Evolutionary conservation across 148 eudicot species (phyloP).

Genomic region (Simmondsia chinensis): DNA sequence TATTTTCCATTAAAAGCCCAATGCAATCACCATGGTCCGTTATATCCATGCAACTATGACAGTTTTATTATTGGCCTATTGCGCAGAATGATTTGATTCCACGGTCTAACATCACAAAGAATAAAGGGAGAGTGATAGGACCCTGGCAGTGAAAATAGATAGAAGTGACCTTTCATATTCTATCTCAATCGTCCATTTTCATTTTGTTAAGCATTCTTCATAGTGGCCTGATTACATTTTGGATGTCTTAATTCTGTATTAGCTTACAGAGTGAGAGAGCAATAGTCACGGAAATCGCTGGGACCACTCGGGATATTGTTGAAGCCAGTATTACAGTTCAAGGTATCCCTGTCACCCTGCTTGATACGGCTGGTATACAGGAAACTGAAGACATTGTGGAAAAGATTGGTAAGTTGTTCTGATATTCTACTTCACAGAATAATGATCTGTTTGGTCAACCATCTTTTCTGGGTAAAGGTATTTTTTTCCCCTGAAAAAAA

Average conservation of each 20-base stretch:
- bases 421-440: background rate
- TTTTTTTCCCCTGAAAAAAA: no score
- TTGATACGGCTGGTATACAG: conserved; percentile 97
- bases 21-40: no score
- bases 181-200: conserved; percentile 1
- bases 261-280: conserved; percentile 99
- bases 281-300: conserved; percentile 95
- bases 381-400: conserved; percentile 88
- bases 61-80: no score
- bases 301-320: conserved; percentile 89
- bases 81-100: no score
- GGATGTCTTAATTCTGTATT: conserved; percentile 34
- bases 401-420: conserved; percentile 61
- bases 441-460: background rate
- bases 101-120: no score
- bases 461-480: background rate
- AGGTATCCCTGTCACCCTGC: conserved; percentile 87
- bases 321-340: conserved; percentile 76
- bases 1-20: no score
- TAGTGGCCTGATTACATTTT: conserved; percentile 21
- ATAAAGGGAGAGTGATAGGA: no score
- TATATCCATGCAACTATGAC: no score
- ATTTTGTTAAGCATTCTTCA: background rate
- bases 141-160: no score
- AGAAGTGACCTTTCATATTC: background rate